Evolutionary conservation across 129 eudicot species (phyloP).

Genomic region (Smallanthus sonchifolius): DNA sequence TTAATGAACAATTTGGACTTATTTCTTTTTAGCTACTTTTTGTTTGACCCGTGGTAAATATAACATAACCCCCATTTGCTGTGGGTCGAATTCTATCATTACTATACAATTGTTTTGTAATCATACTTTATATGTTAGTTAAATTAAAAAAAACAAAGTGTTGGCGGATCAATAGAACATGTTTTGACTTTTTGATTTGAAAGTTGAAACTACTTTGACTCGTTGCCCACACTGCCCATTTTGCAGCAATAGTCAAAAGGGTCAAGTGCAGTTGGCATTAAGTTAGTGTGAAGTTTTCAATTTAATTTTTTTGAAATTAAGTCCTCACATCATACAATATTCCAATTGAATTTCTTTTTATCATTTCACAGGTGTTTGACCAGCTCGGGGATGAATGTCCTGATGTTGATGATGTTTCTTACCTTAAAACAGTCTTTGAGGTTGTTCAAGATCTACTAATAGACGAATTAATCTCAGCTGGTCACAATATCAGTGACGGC

Average conservation of each 20-base stretch:
- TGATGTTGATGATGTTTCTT: constrained; percentile 76
- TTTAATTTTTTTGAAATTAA: not conserved
- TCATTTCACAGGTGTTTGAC: constrained; percentile 53
- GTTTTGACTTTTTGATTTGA: not conserved
- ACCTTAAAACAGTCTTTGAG: constrained; percentile 66
- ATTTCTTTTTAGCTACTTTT: not conserved
- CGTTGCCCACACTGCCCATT: not conserved
- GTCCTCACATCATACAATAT: not conserved
- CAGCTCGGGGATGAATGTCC: constrained; percentile 90
- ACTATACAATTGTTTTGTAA: not conserved
- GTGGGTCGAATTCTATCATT: too few relatives aligned
- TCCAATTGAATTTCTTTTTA: not conserved
- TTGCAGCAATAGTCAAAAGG: not conserved
- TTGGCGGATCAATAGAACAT: not conserved
- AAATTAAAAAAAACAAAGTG: too few relatives aligned
- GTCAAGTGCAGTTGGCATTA: not conserved
- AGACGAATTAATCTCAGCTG: constrained; percentile 73
- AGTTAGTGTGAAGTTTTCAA: not conserved
- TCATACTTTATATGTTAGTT: too few relatives aligned
- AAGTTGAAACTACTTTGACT: not conserved
- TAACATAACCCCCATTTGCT: too few relatives aligned
- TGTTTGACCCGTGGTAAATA: not conserved
- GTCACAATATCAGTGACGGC: constrained; percentile 93
- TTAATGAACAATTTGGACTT: too few relatives aligned
- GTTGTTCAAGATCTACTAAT: constrained; percentile 68